Conservation (phyloP, 2,329 filamentous ascomycete species). For the Boeremia exigua region DNA sequence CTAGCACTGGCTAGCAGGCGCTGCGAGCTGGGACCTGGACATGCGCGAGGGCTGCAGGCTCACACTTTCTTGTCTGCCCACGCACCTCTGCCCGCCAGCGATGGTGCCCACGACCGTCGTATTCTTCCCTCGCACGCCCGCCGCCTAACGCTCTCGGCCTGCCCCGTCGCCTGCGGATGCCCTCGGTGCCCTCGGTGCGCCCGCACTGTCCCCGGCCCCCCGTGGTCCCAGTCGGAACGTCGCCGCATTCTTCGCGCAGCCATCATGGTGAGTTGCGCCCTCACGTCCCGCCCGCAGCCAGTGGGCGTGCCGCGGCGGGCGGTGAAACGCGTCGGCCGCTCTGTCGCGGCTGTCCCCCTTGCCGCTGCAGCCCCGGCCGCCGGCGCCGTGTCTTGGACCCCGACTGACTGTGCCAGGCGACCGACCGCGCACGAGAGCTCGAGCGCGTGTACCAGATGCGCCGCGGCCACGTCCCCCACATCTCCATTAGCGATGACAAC, state of each 20-base stretch:
- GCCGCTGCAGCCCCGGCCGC: conserved; percentile 1
- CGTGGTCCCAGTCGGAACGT: conserved; percentile 21
- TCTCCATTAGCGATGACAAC: conserved; percentile 82
- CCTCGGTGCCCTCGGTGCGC: conserved; percentile 4
- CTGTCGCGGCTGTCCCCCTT: conserved; percentile 10
- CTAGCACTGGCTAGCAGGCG: too few relatives aligned
- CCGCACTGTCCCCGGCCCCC: conserved; percentile 22
- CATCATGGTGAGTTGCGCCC: conserved; percentile 30
- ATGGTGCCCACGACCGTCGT: conserved; percentile 6
- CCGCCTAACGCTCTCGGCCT: conserved; percentile 1
- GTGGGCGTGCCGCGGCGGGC: conserved; percentile 4
- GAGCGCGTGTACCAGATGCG: conserved; percentile 58
- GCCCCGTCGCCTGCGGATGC: conserved; percentile 9
- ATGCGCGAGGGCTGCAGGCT: conserved; percentile 6
- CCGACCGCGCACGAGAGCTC: conserved; percentile 53
- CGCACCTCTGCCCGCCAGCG: conserved; percentile 10
- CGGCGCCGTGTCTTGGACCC: conserved; percentile 1
- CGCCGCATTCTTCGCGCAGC: conserved; percentile 28
- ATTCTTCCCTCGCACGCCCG: conserved; percentile 5
- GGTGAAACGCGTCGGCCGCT: conserved; percentile 8
- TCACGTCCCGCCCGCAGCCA: conserved; percentile 7
- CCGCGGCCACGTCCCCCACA: conserved; percentile 65
- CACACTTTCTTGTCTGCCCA: neutral
- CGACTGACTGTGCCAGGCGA: conserved; percentile 38
- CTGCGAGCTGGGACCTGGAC: conserved; percentile 10